These are phyloP conservation scores for Metschnikowia kunwiensis DNA, from an alignment of 805 yeast species.

Conservation along the genomic window DNA sequence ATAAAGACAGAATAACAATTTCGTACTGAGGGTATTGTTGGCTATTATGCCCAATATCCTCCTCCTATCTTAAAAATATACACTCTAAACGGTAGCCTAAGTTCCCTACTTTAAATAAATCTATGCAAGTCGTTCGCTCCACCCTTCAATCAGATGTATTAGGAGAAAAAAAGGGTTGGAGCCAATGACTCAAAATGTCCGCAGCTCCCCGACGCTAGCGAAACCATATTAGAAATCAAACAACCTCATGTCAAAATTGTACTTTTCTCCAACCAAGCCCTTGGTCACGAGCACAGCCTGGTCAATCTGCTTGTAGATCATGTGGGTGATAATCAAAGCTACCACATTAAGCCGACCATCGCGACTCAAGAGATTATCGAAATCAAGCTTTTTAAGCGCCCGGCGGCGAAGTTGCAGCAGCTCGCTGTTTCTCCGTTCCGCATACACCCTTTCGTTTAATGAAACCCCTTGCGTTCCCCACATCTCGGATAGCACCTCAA, in stretches of 20 bases:
- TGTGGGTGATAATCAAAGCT: slow-evolving; percentile 27
- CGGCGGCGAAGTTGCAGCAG: slow-evolving; percentile 11
- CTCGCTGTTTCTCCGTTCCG: slow-evolving; percentile 8
- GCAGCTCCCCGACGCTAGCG: too few relatives aligned
- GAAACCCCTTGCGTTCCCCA: slow-evolving; percentile 28
- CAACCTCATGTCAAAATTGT: slow-evolving; percentile 18
- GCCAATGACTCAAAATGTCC: too few relatives aligned
- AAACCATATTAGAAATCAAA: slow-evolving; percentile 4
- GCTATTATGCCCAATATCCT: too few relatives aligned
- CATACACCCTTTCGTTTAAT: slow-evolving; percentile 26
- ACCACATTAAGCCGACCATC: slow-evolving; percentile 32
- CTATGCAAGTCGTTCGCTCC: too few relatives aligned
- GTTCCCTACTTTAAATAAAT: too few relatives aligned
- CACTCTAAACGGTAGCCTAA: too few relatives aligned
- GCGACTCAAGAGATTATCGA: slow-evolving; percentile 24
- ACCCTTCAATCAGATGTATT: too few relatives aligned
- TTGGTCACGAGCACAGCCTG: slow-evolving; percentile 28
- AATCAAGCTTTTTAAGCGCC: slow-evolving; percentile 22
- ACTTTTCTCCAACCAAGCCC: slow-evolving; percentile 35
- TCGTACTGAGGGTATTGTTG: too few relatives aligned
- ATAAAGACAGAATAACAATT: too few relatives aligned
- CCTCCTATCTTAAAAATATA: too few relatives aligned
- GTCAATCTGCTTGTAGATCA: slow-evolving; percentile 30
- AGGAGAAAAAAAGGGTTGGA: too few relatives aligned
- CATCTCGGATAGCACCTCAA: slow-evolving; percentile 24